Conservation (phyloP, 2,329 filamentous ascomycete species). For the Penicillium sp. region DNA sequence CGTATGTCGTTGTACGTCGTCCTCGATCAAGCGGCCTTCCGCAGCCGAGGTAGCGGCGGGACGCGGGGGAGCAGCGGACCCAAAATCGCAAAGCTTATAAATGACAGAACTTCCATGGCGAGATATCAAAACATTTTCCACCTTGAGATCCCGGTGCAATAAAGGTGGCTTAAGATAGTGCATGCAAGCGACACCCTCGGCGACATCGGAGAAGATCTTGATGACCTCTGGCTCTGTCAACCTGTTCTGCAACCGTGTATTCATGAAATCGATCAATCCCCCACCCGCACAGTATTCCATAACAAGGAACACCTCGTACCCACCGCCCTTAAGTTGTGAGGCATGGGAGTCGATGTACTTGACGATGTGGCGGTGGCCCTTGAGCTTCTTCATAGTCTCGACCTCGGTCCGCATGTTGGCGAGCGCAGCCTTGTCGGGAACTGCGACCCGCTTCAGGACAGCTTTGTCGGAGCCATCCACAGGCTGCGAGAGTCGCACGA, state of each 20-base stretch:
- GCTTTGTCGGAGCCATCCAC: slow-evolving; percentile 79
- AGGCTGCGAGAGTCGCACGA: slow-evolving; percentile 81
- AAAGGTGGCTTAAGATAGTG: slow-evolving; percentile 95
- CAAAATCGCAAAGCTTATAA: slow-evolving; percentile 99
- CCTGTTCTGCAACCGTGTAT: slow-evolving; percentile 92
- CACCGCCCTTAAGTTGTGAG: slow-evolving; percentile 87
- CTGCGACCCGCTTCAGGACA: slow-evolving; percentile 92
- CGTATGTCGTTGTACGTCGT: slow-evolving; percentile 95
- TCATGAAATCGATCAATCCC: slow-evolving; percentile 99
- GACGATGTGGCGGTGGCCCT: slow-evolving; percentile 94
- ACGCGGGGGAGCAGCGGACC: slow-evolving; percentile 81
- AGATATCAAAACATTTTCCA: slow-evolving; percentile 95
- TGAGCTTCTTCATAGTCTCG: slow-evolving; percentile 99
- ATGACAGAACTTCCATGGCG: slow-evolving; percentile 66
- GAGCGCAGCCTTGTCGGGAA: slow-evolving; percentile 92
- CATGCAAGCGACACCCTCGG: slow-evolving; percentile 97
- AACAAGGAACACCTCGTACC: slow-evolving; percentile 96
- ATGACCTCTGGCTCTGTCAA: slow-evolving; percentile 97
- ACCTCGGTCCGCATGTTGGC: slow-evolving; percentile 98
- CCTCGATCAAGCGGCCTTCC: slow-evolving; percentile 91
- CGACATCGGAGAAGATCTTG: slow-evolving; percentile 94
- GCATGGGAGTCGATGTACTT: slow-evolving; percentile 99
- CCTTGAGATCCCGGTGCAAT: slow-evolving; percentile 92
- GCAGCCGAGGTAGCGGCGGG: slow-evolving; percentile 83
- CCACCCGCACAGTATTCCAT: slow-evolving; percentile 98